Percentiles rank a stretch among this genome's conserved stretches.
phyloP scores from a whole-genome alignment of 768 basidiomycete species.

The Russula earlei region DNA sequence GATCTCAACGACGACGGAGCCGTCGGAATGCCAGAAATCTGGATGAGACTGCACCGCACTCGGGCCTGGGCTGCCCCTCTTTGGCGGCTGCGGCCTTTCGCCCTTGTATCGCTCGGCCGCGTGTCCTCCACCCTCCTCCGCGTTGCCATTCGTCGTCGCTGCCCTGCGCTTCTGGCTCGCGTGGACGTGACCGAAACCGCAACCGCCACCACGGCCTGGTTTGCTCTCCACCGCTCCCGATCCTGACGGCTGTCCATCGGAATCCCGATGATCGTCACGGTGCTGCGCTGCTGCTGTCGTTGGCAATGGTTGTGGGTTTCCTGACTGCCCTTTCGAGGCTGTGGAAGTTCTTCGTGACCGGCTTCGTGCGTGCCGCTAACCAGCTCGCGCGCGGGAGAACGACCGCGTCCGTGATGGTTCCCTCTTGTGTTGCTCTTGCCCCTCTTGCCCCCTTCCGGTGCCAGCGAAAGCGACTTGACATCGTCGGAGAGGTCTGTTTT shows the following conservation, averaged over 20 bases:
- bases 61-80: not conserved
- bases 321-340: not conserved
- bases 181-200: not conserved
- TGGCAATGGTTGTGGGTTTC: not conserved
- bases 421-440: not conserved
- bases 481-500: not conserved
- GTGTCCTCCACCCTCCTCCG: not conserved
- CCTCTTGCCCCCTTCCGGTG: not conserved
- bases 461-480: not conserved
- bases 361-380: not conserved
- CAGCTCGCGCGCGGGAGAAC: not conserved
- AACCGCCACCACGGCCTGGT: not conserved
- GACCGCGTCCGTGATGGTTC: not conserved
- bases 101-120: not conserved
- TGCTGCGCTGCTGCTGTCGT: not conserved
- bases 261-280: not conserved
- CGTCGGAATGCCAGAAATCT: slow-evolving; percentile 30
- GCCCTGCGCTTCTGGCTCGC: not conserved
- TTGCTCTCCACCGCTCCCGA: not conserved
- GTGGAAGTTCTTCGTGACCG: not conserved
- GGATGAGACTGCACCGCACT: not conserved
- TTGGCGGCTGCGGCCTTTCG: not conserved
- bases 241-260: not conserved
- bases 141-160: not conserved
- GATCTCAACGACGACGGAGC: slow-evolving; percentile 30